These are phyloP conservation scores for Diplotaxis tenuifolia DNA, from an alignment of 345 rosid species.

Conservation along the genomic window DNA sequence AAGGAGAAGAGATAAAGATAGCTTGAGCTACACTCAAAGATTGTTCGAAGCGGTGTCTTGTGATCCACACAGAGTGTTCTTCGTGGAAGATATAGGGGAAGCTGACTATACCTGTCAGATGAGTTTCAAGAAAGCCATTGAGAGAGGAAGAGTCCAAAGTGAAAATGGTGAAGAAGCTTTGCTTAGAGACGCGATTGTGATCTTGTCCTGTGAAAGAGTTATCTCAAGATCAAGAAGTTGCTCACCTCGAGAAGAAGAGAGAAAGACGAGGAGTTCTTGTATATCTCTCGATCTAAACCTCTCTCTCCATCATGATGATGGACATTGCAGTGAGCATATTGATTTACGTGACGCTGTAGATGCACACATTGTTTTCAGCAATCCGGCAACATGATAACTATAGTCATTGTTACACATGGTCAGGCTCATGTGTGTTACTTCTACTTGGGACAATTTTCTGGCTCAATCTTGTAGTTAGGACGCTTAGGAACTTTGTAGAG, in stretches of 20 bases:
- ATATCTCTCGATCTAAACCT: constrained; percentile 67
- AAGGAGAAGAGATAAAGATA: constrained; percentile 49
- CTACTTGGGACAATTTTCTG: background rate
- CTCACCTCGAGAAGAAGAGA: constrained; percentile 40
- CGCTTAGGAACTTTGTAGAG: background rate
- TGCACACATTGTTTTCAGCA: constrained; percentile 46
- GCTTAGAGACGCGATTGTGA: constrained; percentile 57
- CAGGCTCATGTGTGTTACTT: constrained; percentile 11
- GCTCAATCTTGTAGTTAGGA: background rate
- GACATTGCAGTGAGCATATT: constrained; percentile 42
- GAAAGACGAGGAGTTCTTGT: constrained; percentile 22
- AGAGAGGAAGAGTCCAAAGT: constrained; percentile 51
- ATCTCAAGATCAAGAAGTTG: constrained; percentile 59
- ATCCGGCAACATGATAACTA: background rate
- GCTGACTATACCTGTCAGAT: constrained; percentile 51
- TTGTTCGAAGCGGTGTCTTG: constrained; percentile 52
- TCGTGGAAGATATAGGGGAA: constrained; percentile 65
- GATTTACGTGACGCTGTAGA: constrained; percentile 66
- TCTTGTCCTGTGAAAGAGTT: constrained; percentile 67
- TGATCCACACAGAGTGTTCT: constrained; percentile 71
- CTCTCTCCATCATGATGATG: constrained; percentile 46
- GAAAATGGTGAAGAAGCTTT: constrained; percentile 44
- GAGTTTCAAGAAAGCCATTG: constrained; percentile 63
- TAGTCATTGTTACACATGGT: constrained; percentile 5
- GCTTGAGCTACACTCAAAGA: constrained; percentile 50